These are phyloP conservation scores for Mrakiaceae sp. DNA, from an alignment of 1,284 basidiomycete species.

Conservation along the genomic window DNA sequence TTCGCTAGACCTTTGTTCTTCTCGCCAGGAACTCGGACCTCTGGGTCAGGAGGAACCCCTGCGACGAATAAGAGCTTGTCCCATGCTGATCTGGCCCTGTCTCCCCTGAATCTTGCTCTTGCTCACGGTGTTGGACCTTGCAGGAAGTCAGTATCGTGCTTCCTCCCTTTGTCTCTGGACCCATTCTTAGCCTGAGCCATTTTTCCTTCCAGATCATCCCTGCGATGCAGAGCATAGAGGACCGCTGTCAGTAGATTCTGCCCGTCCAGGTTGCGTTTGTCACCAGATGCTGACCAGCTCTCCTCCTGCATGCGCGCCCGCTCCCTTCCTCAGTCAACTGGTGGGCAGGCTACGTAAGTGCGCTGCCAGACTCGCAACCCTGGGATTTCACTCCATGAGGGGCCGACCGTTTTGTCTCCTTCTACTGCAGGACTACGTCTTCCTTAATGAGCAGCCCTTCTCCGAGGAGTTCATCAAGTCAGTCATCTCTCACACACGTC, in stretches of 20 bases:
- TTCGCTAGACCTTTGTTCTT: not conserved
- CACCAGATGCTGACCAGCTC: not conserved
- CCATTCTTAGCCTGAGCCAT: not conserved
- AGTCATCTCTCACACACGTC: slow-evolving; percentile 31
- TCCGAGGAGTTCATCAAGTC: slow-evolving; percentile 63
- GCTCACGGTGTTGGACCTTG: not conserved
- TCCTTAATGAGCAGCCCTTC: slow-evolving; percentile 73
- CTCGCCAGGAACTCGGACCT: slow-evolving; percentile 11
- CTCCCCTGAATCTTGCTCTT: not conserved
- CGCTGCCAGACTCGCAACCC: not conserved
- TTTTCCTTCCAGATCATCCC: not conserved
- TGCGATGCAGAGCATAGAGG: slow-evolving; percentile 27
- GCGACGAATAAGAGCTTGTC: not conserved
- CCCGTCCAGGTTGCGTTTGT: not conserved
- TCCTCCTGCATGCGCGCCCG: not conserved
- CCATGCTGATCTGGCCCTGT: not conserved
- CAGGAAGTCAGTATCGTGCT: not conserved
- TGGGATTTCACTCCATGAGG: not conserved
- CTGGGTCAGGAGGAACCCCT: not conserved
- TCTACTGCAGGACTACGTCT: slow-evolving; percentile 44
- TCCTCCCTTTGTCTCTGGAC: not conserved
- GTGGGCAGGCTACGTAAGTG: not conserved
- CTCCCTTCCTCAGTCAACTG: not conserved
- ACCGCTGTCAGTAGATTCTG: slow-evolving; percentile 23
- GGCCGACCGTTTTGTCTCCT: not conserved